Evolutionary conservation across 257 asterid species (phyloP), one percentile per base, ranked within the genome.

Genomic region (Agastache rugosa): DNA sequence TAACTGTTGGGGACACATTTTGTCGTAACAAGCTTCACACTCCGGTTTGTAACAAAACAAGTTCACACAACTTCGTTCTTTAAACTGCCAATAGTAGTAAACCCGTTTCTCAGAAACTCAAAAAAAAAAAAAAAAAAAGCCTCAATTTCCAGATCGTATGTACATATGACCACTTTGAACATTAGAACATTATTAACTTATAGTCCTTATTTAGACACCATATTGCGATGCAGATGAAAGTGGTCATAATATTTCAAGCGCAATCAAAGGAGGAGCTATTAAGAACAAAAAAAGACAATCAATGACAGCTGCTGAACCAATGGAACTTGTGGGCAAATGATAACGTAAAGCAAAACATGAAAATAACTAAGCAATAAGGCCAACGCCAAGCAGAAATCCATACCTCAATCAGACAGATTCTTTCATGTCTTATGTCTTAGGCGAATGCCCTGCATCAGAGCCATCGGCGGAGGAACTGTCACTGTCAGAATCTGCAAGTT

Each of bases 401-500:
- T 75, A 85, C 84, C 87, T 77, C 75, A 64, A 54, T 65, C 63
- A 12, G 61, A 27, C 17, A 23, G 62, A 44, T 63, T 62, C 70
- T 53, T 75, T 82, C 78, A 63, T n/a, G 85, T 75, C 81, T 63
- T 79, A 63, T n/a, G 85, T 75, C 81, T 63, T 79, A 41, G 86
- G 87, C 41, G 88, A 86, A 37, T 75, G 83, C 42, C 67, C 82
- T 6, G 85, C 87, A 67, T 86, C 90, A 9, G 88, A 83, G 67
- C 83, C 89, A 62, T 78, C 75, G 45, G 64, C 85, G 12, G 90
- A 88, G 78, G 89, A 84, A 67, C 89, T 83, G 51, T 81, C 91
- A n/a, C 87, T 86, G 67, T 85, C 93, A 1, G 88, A 83, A 78
- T 85, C 93, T 88, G 85, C 53, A 54, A 77, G 71, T 47, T 17